Conservation (phyloP, 495 filamentous ascomycete genomes). For the Talaromyces thailandensis region DNA sequence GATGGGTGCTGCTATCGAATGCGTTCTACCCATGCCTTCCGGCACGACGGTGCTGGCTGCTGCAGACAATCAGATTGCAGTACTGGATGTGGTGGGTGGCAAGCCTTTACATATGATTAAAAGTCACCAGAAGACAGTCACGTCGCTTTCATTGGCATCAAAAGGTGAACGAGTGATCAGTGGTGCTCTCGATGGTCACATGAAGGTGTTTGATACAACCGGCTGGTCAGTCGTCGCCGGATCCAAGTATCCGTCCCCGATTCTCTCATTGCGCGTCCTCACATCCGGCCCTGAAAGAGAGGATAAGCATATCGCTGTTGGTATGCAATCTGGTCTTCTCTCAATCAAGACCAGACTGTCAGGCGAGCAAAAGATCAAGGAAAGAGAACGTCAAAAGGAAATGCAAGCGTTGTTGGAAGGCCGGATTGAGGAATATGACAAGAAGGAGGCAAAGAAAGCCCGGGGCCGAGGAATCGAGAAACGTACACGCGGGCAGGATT, state of each 20-base stretch:
- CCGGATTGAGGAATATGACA: slow-evolving; percentile 58
- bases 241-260: slow-evolving; percentile 82
- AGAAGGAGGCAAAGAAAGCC: slow-evolving; percentile 53
- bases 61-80: slow-evolving; percentile 77
- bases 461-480: slow-evolving; percentile 62
- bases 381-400: slow-evolving; percentile 71
- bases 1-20: slow-evolving; percentile 79
- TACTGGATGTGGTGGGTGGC: slow-evolving; percentile 90
- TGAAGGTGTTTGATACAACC: slow-evolving; percentile 90
- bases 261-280: slow-evolving; percentile 74
- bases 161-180: slow-evolving; percentile 71
- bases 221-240: slow-evolving; percentile 89
- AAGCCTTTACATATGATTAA: slow-evolving; percentile 76
- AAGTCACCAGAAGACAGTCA: slow-evolving; percentile 97
- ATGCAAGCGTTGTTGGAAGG: slow-evolving; percentile 79
- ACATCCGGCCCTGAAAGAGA: slow-evolving; percentile 53
- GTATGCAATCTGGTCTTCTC: slow-evolving; percentile 84
- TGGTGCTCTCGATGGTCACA: slow-evolving; percentile 85
- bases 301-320: slow-evolving; percentile 85
- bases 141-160: slow-evolving; percentile 67
- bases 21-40: slow-evolving; percentile 72
- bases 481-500: slow-evolving; percentile 65
- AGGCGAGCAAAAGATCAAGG: slow-evolving; percentile 70
- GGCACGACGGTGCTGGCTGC: slow-evolving; percentile 81
- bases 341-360: slow-evolving; percentile 80